Base-by-base conservation (phyloP, 495 filamentous ascomycete genomes). In the Aspergillus bertholletiae region DNA sequence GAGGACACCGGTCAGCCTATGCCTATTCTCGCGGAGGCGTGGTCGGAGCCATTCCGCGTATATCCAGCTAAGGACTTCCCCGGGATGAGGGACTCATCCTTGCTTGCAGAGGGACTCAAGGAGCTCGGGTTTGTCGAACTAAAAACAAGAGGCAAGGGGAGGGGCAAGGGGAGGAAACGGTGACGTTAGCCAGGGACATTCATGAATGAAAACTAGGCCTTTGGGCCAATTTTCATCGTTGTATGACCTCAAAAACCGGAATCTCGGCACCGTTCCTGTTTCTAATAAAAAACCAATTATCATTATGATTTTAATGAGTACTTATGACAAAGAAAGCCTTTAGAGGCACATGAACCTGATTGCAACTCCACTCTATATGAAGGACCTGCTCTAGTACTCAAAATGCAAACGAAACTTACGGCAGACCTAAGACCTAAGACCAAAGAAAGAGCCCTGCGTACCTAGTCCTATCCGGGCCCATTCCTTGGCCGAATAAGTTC, bases 31-130 rank as follows among this genome's bases (percentile, higher is more conserved):
- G 84, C 85, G 0, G 77, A 82, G 27, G 80, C 80, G 15, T 84
- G 88, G 80, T 92, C 87, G 55, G 85, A 90, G 39, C 74, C 84
- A 8, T 97, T 97, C 65, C 84, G 86, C 21, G 94, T 97, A 20
- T 96, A 86, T 68, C 90, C 90, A 18, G 91, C 93, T n/a, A 97
- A 97, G 66, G 93, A 97, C 67, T 97, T 97, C 58, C 90, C 90
- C 0, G 93, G 94, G 7, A 96, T 97, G 94, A 76, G 84, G 50
- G 84, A 74, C 28, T 77, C 74, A 2, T 74, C 70, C 6, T 57
- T 60, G 57, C 57, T 77, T 4, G 67, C 71, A 0, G 65, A 71
- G 51, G 68, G 69, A 7, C 54, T 76, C 57, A 76, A 73, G 62
- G 69, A 74, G 47, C 49, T 76, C n/a, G 74, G 74, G 7, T 74